phyloP scores from a whole-genome alignment of 805 yeast species.

The Cyberlindnera samutprakarnensis region DNA sequence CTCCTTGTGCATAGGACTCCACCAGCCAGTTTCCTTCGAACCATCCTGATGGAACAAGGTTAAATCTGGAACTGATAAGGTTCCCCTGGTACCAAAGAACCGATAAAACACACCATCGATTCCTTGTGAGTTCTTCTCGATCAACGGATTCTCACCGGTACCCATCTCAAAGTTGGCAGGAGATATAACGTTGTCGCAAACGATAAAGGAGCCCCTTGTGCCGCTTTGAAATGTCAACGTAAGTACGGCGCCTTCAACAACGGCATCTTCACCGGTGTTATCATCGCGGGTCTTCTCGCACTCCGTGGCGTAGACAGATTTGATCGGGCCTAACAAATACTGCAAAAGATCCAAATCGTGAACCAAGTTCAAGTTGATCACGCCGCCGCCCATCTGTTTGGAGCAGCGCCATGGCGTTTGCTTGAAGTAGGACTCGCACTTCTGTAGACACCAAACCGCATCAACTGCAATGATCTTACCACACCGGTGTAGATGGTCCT shows the following conservation, averaged over 20 bases:
- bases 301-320: slow-evolving; percentile 12
- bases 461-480: slow-evolving; percentile 14
- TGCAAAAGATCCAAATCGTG: slow-evolving; percentile 15
- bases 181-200: slow-evolving; percentile 14
- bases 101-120: slow-evolving; percentile 14
- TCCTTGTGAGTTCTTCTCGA: slow-evolving; percentile 4
- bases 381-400: slow-evolving; percentile 14
- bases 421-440: slow-evolving; percentile 12
- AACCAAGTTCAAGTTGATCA: slow-evolving; percentile 12
- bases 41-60: slow-evolving; percentile 10
- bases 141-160: slow-evolving; percentile 17
- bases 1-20: slow-evolving; percentile 11
- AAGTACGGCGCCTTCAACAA: slow-evolving; percentile 15
- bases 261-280: slow-evolving; percentile 7
- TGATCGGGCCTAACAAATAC: slow-evolving; percentile 13
- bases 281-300: slow-evolving; percentile 7
- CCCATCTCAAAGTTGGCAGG: slow-evolving; percentile 18
- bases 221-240: slow-evolving; percentile 10
- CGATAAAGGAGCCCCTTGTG: slow-evolving; percentile 11
- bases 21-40: slow-evolving; percentile 11
- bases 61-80: slow-evolving; percentile 12
- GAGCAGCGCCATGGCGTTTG: slow-evolving; percentile 13
- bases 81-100: slow-evolving; percentile 13
- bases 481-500: slow-evolving; percentile 5
- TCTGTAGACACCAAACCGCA: slow-evolving; percentile 15